A percentile compares a stretch with the other conserved stretches of the same genome.
Conservation (phyloP, 257 asterid species). For the Dorcoceras hygrometricum region DNA sequence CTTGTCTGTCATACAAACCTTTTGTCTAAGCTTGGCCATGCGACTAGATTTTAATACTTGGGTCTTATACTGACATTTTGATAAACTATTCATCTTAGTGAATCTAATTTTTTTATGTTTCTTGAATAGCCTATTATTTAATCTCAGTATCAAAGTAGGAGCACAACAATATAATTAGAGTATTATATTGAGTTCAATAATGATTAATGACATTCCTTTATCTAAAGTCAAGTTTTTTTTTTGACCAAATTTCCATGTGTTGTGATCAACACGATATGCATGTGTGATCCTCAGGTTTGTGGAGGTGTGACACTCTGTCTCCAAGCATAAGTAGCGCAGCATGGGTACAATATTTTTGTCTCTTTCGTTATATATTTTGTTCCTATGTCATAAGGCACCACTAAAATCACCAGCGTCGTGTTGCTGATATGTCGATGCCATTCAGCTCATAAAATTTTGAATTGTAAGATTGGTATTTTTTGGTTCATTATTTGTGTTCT, state of each 20-base stretch:
- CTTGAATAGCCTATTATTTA: neutral
- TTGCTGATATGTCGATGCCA: neutral
- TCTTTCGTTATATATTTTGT: neutral
- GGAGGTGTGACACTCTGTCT: neutral
- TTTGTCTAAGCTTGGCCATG: neutral
- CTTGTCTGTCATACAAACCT: neutral
- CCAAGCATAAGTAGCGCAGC: neutral
- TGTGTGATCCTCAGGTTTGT: neutral
- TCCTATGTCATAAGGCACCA: neutral
- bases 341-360: neutral
- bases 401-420: neutral
- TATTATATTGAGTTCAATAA: neutral
- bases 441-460: neutral
- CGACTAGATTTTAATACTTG: neutral
- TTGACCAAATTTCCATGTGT: neutral
- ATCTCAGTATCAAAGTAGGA: neutral
- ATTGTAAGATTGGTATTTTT: neutral
- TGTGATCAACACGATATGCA: neutral
- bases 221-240: neutral
- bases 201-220: neutral
- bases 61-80: too few species aligned
- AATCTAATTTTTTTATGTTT: too few species aligned
- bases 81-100: neutral
- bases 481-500: neutral
- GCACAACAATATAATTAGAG: neutral